Conservation (phyloP, 495 filamentous ascomycete genomes). For the Tuber borchii region DNA sequence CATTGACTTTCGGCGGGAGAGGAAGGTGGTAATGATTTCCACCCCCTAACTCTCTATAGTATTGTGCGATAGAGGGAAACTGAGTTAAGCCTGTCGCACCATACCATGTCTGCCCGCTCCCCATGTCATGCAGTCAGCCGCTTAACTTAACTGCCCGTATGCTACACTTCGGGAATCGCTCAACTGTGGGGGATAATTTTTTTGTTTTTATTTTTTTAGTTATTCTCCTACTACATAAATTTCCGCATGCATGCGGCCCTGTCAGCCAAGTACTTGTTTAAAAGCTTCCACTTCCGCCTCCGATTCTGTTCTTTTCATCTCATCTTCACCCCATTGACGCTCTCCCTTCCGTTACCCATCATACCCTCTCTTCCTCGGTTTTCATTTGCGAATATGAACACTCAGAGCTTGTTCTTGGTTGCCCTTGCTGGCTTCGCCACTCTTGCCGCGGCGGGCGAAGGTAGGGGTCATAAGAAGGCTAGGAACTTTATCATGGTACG, state of each 20-base stretch:
- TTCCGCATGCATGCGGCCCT: neutral
- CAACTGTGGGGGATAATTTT: neutral
- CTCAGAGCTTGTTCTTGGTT: constrained; percentile 26
- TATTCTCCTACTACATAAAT: neutral
- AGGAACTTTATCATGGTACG: constrained; percentile 41
- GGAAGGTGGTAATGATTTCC: neutral
- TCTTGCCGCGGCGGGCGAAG: constrained; percentile 16
- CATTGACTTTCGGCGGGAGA: neutral
- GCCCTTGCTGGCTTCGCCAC: constrained; percentile 25
- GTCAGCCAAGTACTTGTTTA: neutral
- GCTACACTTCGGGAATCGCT: neutral
- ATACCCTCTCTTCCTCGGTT: constrained; percentile 15
- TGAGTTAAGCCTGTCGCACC: neutral
- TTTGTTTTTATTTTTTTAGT: neutral
- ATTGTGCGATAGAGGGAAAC: neutral
- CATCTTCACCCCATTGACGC: neutral
- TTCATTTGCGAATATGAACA: constrained; percentile 19
- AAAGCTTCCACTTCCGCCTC: neutral
- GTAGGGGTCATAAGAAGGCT: constrained; percentile 16
- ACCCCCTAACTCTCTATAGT: neutral
- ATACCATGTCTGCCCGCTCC: neutral
- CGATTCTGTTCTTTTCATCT: neutral
- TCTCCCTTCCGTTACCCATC: neutral
- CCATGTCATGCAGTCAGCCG: neutral
- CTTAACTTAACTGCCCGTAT: neutral